phyloP scores from a whole-genome alignment of 2,329 filamentous ascomycete genomes.

The Hymenoscyphus albidus region DNA sequence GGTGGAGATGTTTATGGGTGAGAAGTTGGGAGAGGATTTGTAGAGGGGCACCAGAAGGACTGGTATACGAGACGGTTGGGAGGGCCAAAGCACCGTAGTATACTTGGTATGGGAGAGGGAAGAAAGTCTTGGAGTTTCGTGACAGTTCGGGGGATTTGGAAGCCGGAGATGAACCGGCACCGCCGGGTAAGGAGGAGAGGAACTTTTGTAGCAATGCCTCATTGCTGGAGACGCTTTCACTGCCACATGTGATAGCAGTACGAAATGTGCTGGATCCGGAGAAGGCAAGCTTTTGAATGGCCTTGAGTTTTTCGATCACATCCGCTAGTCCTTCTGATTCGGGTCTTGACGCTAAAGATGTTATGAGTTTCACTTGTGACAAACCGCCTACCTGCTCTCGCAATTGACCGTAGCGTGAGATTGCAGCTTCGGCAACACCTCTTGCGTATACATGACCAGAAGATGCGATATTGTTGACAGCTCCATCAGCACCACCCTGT shows the following conservation, averaged over 20 bases:
- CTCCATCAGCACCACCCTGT: constrained; percentile 81
- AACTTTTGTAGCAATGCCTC: constrained; percentile 68
- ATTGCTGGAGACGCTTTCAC: constrained; percentile 67
- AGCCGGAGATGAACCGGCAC: constrained; percentile 39
- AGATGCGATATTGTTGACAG: constrained; percentile 86
- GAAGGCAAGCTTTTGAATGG: constrained; percentile 76
- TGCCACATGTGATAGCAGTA: constrained; percentile 79
- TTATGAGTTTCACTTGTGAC: constrained; percentile 81
- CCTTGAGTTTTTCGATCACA: constrained; percentile 77
- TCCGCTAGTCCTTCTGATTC: constrained; percentile 67
- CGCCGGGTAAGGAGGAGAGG: constrained; percentile 55
- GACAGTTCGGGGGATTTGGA: constrained; percentile 36
- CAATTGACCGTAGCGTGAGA: constrained; percentile 68
- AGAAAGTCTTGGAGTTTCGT: constrained; percentile 72
- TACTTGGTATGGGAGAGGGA: constrained; percentile 93
- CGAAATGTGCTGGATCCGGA: constrained; percentile 65
- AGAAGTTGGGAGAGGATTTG: constrained; percentile 88
- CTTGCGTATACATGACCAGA: constrained; percentile 85
- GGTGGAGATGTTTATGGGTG: constrained; percentile 94
- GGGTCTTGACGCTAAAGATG: constrained; percentile 69
- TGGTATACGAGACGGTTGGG: constrained; percentile 78
- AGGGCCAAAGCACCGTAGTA: constrained; percentile 86
- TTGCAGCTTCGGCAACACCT: constrained; percentile 74
- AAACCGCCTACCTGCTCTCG: constrained; percentile 87
- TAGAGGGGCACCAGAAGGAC: constrained; percentile 70